Conservation (phyloP, 345 rosid genomes). For the Boechera divaricarpa region DNA sequence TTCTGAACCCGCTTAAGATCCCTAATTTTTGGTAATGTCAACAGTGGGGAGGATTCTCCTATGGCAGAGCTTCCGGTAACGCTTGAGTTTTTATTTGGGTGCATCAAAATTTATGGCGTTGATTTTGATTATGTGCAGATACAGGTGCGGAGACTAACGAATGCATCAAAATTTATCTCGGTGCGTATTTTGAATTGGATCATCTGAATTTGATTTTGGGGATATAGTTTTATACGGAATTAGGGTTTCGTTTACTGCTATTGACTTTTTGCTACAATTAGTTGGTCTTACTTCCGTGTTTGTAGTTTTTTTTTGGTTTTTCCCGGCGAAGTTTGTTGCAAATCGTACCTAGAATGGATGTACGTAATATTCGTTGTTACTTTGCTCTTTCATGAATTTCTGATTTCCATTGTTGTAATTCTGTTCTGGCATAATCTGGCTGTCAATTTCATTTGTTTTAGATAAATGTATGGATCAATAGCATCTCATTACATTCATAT, state of each 20-base stretch:
- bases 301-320: too few relatives aligned
- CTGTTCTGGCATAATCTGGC: not conserved
- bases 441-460: conserved; percentile 46
- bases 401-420: conserved; percentile 7
- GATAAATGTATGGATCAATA: conserved; percentile 80
- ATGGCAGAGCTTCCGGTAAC: too few relatives aligned
- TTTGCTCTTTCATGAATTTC: not conserved
- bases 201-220: not conserved
- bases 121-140: conserved; percentile 51
- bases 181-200: conserved; percentile 49
- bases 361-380: too few relatives aligned
- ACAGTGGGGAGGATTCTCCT: too few relatives aligned
- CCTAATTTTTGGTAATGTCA: too few relatives aligned
- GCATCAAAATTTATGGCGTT: too few relatives aligned
- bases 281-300: not conserved
- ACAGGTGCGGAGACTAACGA: conserved; percentile 81
- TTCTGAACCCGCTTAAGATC: too few relatives aligned
- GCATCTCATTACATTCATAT: conserved; percentile 68
- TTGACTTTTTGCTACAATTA: not conserved
- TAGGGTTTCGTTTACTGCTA: conserved; percentile 28
- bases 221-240: conserved; percentile 7
- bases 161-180: conserved; percentile 75
- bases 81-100: too few relatives aligned
- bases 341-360: too few relatives aligned
- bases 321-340: too few relatives aligned